Evolutionary conservation across 2,329 filamentous ascomycete species (phyloP), one percentile per base, ranked within the genome.

Genomic region (Apiospora rasikravindrae): DNA sequence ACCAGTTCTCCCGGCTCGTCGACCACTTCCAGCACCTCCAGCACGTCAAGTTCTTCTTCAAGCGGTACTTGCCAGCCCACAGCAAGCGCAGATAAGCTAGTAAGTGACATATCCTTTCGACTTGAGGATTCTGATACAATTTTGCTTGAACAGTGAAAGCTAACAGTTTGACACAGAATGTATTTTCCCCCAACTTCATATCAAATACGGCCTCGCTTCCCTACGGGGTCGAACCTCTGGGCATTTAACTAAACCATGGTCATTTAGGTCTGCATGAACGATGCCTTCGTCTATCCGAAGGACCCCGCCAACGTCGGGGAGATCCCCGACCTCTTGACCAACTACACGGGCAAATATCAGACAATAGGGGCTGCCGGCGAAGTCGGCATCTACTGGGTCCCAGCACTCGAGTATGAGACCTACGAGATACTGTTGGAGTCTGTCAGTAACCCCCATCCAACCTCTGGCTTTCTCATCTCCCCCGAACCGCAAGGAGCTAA

Each of bases 141-240:
- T 37, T 47, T 7, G 8, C 16, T 14, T 2, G 19, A 19, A 6
- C 33, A 22, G 16, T 14, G 2, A 1, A 61, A n/a, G 57, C 57
- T 64, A 24, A 64, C 19, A 5, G 14, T n/a, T 37, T 19, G 6
- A 1, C 10, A n/a, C 57, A 64, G 57, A 64, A 64, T 40, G 57
- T 64, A 64, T 40, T 37, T 13, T 11, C 2, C 11, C 53, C 53
- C 29, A n/a, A n/a, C n/a, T n/a, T n/a, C n/a, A n/a, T n/a, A n/a
- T n/a, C n/a, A n/a, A n/a, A n/a, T n/a, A n/a, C 2, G 7, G 7
- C 11, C 16, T 4, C 3, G n/a, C 26, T n/a, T 4, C 49, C 24
- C 5, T 29, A 5, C 2, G 14, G 0, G 11, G 51, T 24, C 3
- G 14, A 4, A 1, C 1, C 4, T 7, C 13, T 13, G 3, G 5